phyloP scores from a whole-genome alignment of 1,284 basidiomycete species.

The Termitomyces sp. region DNA sequence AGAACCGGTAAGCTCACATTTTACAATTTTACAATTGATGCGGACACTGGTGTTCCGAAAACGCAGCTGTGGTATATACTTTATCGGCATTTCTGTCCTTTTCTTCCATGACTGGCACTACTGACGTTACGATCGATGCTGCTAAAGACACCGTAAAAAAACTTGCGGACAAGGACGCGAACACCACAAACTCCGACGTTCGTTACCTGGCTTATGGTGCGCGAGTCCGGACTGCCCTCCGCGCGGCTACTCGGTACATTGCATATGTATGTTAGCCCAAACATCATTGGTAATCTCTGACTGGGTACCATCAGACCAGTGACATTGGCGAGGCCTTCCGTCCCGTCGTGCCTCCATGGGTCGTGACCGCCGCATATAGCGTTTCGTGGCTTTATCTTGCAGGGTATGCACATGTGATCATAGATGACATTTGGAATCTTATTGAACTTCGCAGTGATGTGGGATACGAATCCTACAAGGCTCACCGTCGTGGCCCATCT shows the following conservation, averaged over 20 bases:
- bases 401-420: conserved; percentile 36
- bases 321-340: conserved; percentile 93
- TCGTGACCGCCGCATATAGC: conserved; percentile 83
- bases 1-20: not conserved
- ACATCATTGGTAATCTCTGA: not conserved
- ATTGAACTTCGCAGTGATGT: conserved; percentile 63
- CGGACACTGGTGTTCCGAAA: not conserved
- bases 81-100: not conserved
- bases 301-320: conserved; percentile 51
- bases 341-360: conserved; percentile 74
- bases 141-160: conserved; percentile 45
- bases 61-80: not conserved
- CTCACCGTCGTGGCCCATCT: conserved; percentile 67
- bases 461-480: conserved; percentile 88
- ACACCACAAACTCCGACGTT: conserved; percentile 58
- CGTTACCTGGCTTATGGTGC: conserved; percentile 76
- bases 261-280: conserved; percentile 59
- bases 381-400: conserved; percentile 80
- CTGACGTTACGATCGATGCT: conserved; percentile 31
- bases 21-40: not conserved
- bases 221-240: conserved; percentile 70
- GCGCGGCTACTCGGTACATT: conserved; percentile 73
- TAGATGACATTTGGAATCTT: not conserved
- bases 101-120: conserved; percentile 21
- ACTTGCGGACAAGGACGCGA: conserved; percentile 58